These are phyloP conservation scores for Pythium pectinolyticum DNA, from an alignment of 352 stramenopile genomes.

Conservation along the genomic window DNA sequence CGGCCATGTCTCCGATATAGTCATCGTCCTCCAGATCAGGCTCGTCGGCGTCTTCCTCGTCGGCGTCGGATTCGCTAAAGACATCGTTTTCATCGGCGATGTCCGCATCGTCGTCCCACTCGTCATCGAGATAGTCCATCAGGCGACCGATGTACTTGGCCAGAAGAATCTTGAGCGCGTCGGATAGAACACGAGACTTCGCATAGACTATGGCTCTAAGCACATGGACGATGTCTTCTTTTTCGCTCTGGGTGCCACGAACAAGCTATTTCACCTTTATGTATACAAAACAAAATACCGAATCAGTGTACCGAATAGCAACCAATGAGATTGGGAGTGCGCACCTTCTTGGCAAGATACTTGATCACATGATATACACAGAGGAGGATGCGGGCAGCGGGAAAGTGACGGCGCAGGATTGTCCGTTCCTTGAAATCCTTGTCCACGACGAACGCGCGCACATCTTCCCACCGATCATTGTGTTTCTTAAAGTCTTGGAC, in stretches of 20 bases:
- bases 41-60: background rate
- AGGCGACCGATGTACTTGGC: background rate
- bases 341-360: background rate
- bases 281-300: background rate
- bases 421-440: background rate
- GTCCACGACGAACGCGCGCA: background rate
- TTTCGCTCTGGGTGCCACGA: background rate
- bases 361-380: constrained; percentile 10
- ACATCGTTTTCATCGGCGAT: background rate
- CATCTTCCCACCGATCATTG: background rate
- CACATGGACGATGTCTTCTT: background rate
- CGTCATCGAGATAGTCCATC: background rate
- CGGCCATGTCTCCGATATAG: background rate
- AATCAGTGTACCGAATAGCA: background rate
- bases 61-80: background rate
- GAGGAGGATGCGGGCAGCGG: background rate
- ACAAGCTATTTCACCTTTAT: constrained; percentile 4
- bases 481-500: background rate
- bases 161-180: background rate
- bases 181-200: background rate
- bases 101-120: background rate
- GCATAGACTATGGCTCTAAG: background rate
- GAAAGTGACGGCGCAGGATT: background rate
- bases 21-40: background rate
- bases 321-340: background rate